Conservation (phyloP, 306 rosid species). For the Oemleria cerasiformis region DNA sequence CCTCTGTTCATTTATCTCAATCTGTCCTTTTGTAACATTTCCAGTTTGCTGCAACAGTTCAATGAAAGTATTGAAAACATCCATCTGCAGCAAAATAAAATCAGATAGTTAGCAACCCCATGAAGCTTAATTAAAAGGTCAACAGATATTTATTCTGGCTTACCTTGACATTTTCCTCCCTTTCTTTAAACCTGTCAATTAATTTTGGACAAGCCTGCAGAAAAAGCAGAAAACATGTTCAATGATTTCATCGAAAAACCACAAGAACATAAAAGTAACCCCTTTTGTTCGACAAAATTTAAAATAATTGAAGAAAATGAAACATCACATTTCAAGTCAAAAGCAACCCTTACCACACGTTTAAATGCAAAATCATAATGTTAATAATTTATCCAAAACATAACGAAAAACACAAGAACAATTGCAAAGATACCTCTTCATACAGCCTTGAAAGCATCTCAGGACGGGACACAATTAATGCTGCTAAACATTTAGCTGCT, state of each 20-base stretch:
- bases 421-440: conserved; percentile 68
- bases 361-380: background rate
- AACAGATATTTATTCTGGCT: conserved; percentile 13
- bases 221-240: conserved; percentile 18
- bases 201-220: conserved; percentile 95
- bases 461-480: conserved; percentile 93
- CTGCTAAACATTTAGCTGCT: conserved; percentile 98
- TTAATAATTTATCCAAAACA: background rate
- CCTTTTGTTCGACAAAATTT: background rate
- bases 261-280: conserved; percentile 2
- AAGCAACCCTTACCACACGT: background rate
- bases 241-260: conserved; percentile 11
- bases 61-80: conserved; percentile 86
- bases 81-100: conserved; percentile 72
- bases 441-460: conserved; percentile 87
- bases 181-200: conserved; percentile 93
- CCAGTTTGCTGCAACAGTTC: conserved; percentile 99
- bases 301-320: background rate
- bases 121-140: conserved; percentile 10
- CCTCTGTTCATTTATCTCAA: conserved; percentile 80
- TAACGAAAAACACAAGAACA: background rate
- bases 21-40: conserved; percentile 91
- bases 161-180: conserved; percentile 99
- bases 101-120: conserved; percentile 28
- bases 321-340: background rate